Base-by-base conservation (phyloP, 23 red algal genomes). In the Gracilaria gracilis region DNA sequence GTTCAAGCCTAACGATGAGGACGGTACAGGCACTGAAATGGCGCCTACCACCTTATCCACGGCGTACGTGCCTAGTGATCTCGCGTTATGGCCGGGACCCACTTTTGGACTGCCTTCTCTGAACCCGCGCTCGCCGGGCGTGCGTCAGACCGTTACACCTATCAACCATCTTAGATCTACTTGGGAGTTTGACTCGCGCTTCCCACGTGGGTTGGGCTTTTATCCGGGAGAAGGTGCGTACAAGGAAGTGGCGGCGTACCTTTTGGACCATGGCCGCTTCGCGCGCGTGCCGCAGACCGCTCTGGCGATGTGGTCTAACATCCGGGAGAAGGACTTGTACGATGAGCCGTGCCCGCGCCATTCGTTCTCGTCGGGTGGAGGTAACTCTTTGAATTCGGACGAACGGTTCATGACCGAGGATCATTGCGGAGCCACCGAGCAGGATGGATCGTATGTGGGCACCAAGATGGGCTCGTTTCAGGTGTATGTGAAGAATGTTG, bases 241-340 rank as follows among this genome's bases (percentile, higher is more conserved):
- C 74, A 95, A 94, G 61, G 97, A 98, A 65, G 85, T 93, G 16
- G 97, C 97, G 19, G 97, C 93, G 1, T 98, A 98, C 58, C 70
- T 98, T 28, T 55, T 98, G 53, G 97, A 98, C 75, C 97, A 98
- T 75, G n/a, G n/a, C n/a, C n/a, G n/a, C n/a, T n/a, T n/a, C n/a
- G n/a, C n/a, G n/a, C n/a, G n/a, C n/a, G n/a, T 98, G 37, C 97
- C 97, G 35, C 97, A 98, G 59, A 98, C 97, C 2, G 91, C 92
- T 0, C 67, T 98, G 34, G 93, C 93, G 6, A 83, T 61, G 40
- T 98, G 91, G 73, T 75, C 69, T 14, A 67, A 93, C 31, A 46
- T 79, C 17, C 85, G 47, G 31, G 69, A 88, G 61, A 77, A 77
- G 73, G 38, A 79, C 49, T 24, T 59, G 13, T 38, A 57, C 25